Evolutionary conservation across 1,284 basidiomycete genomes (phyloP), one percentile per base, ranked within the genome.

Genomic region (Xanthoconium separans): DNA sequence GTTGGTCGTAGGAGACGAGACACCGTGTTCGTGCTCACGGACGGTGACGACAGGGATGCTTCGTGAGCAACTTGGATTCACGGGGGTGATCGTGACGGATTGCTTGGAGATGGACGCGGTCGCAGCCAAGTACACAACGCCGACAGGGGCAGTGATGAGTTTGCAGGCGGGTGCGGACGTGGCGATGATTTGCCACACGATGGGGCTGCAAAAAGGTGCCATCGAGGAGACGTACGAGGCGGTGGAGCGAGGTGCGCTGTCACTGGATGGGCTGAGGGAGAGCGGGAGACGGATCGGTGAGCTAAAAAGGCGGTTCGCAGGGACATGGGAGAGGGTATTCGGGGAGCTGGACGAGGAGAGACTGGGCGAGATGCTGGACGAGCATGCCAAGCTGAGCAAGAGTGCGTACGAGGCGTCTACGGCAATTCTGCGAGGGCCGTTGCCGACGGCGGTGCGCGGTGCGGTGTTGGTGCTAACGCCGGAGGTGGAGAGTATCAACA

Each of bases 21-120:
- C 70, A 3, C 85, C 86, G 3, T 77, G 77, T 24, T 86, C 85
- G 11, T 74, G 87, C 20, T 84, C 83, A 0, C 64, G 69, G 2
- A 61, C 60, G 29, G 76, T 86, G 43, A 83, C 80, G 36, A 82
- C 75, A 1, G 76, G 69, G n/a, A 63, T 88, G 12, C 70, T 87
- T 18, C 74, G 82, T 30, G 64, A 66, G 1, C 69, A 76, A 31
- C 58, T 87, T 57, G 73, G 73, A 4, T 87, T 77, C 66, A 43
- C 70, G 2, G 83, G 84, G 1, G 77, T 87, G 24, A 68, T 85
- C 16, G 83, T 85, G 24, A 86, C 85, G 1, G 85, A 87, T 64
- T 87, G 85, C 60, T 70, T 87, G 18, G 84, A 86, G 70, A 88
- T 89, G 86, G 81, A 82, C 46, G 85, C 87, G 15, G 78, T 88